Conservation (phyloP, 2,329 filamentous ascomycete genomes). For the Colletotrichum graminicola region DNA sequence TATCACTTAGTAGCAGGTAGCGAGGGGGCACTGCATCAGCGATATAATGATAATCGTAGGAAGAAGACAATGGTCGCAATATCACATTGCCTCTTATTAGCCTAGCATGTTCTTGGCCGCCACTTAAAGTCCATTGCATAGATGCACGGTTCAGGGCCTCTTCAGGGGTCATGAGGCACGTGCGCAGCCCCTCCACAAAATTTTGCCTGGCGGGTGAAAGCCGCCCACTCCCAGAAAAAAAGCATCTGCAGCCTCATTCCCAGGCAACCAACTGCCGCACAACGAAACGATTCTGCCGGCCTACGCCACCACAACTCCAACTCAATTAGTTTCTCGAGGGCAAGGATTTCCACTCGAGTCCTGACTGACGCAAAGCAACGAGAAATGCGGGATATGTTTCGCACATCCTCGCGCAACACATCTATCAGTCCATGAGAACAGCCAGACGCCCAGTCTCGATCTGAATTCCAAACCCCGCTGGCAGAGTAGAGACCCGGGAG, state of each 20-base stretch:
- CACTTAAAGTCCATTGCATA: slow-evolving; percentile 10
- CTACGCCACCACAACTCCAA: neutral
- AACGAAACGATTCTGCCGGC: slow-evolving; percentile 15
- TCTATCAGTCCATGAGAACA: slow-evolving; percentile 45
- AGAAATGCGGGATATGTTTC: slow-evolving; percentile 45
- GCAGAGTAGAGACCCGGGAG: slow-evolving; percentile 7
- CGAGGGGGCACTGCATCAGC: neutral
- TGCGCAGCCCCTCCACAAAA: slow-evolving; percentile 41
- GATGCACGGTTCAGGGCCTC: slow-evolving; percentile 26
- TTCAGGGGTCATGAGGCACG: slow-evolving; percentile 34
- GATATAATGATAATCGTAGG: neutral
- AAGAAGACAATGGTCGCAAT: slow-evolving; percentile 1
- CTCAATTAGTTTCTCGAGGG: slow-evolving; percentile 16
- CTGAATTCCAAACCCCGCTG: slow-evolving; percentile 8
- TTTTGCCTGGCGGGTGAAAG: slow-evolving; percentile 17
- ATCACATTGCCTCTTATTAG: neutral
- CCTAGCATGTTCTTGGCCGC: slow-evolving; percentile 7
- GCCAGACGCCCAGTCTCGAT: slow-evolving; percentile 28
- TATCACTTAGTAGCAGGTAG: neutral
- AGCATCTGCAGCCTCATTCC: slow-evolving; percentile 11
- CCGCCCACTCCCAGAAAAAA: slow-evolving; percentile 24
- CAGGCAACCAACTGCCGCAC: slow-evolving; percentile 35
- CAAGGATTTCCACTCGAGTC: neutral
- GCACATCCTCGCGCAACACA: slow-evolving; percentile 43
- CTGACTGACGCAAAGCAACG: neutral